A percentile compares a stretch with the other conserved stretches of the same genome.
phyloP scores from a whole-genome alignment of 805 yeast genomes.

The Metschnikowia corniflorae region DNA sequence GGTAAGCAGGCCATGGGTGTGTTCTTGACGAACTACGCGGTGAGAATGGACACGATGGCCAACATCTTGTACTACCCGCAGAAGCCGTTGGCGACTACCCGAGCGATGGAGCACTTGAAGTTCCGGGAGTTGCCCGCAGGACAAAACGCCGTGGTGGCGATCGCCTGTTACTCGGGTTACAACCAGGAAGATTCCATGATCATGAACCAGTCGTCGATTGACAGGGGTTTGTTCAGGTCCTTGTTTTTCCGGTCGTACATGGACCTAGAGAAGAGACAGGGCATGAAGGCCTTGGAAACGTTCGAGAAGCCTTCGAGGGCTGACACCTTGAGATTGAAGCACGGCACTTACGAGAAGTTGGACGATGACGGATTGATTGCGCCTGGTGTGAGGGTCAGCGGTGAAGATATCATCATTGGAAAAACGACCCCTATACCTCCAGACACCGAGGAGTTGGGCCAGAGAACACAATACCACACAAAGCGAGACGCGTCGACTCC shows the following conservation, averaged over 20 bases:
- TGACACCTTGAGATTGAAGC: slow-evolving; percentile 91
- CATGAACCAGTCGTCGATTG: slow-evolving; percentile 97
- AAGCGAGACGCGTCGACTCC: slow-evolving; percentile 99
- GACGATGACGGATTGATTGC: slow-evolving; percentile 98
- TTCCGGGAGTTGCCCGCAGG: slow-evolving; percentile 99
- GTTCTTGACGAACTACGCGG: slow-evolving; percentile 87
- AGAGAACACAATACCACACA: slow-evolving; percentile 96
- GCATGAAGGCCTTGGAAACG: slow-evolving; percentile 97
- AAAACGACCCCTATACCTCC: slow-evolving; percentile 99
- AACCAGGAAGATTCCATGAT: slow-evolving; percentile 99
- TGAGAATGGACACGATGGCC: slow-evolving; percentile 99
- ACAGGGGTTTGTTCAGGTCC: slow-evolving; percentile 93
- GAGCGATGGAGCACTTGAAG: slow-evolving; percentile 95
- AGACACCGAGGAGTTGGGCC: slow-evolving; percentile 97
- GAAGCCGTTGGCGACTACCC: slow-evolving; percentile 95
- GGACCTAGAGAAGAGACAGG: slow-evolving; percentile 98
- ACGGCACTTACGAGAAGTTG: slow-evolving; percentile 95
- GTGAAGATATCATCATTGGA: slow-evolving; percentile 98
- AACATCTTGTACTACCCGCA: slow-evolving; percentile 96
- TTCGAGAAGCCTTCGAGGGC: slow-evolving; percentile 96
- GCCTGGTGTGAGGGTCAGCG: slow-evolving; percentile 98
- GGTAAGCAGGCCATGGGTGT: slow-evolving; percentile 99
- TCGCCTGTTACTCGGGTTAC: slow-evolving; percentile 96
- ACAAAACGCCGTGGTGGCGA: slow-evolving; percentile 97
- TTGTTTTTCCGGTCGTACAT: slow-evolving; percentile 94